A percentile compares a stretch with the other conserved stretches of the same genome.
These are phyloP conservation scores for Globisporangium echinulatum DNA, from an alignment of 352 stramenopile genomes.

Conservation along the genomic window DNA sequence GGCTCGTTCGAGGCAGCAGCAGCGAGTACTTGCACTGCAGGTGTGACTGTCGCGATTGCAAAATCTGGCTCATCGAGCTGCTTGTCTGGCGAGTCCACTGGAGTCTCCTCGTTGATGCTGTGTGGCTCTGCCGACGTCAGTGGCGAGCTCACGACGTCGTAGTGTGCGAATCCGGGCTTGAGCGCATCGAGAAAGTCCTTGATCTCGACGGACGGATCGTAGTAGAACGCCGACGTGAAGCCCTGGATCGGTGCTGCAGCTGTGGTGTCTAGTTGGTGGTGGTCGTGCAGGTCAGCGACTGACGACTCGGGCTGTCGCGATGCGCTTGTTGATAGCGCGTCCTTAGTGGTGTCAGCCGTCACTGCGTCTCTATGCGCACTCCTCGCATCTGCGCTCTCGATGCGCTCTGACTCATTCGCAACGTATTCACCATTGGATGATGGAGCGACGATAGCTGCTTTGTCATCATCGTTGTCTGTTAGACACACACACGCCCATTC, in stretches of 20 bases:
- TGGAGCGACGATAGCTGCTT: not conserved
- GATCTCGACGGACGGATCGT: constrained; percentile 13
- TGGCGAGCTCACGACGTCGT: not conserved
- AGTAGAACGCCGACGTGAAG: constrained; percentile 14
- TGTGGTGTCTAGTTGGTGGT: not conserved
- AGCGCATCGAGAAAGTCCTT: constrained; percentile 12
- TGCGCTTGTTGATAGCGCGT: not conserved
- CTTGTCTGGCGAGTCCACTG: not conserved
- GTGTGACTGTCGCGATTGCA: not conserved
- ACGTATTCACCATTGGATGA: not conserved
- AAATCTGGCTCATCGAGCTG: not conserved
- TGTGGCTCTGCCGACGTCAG: not conserved
- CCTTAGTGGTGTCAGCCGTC: too few relatives aligned
- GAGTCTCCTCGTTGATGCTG: not conserved
- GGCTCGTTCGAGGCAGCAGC: not conserved
- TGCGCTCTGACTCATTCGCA: not conserved
- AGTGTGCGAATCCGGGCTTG: constrained; percentile 2
- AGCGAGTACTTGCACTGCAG: not conserved
- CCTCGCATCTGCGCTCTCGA: not conserved
- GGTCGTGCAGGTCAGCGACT: not conserved
- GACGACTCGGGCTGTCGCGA: too few relatives aligned
- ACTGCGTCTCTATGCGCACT: not conserved
- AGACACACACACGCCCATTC: too few relatives aligned
- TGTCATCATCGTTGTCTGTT: not conserved
- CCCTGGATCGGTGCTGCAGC: not conserved